phyloP scores from a whole-genome alignment of 495 filamentous ascomycete genomes.

The Filosporella fistucella region DNA sequence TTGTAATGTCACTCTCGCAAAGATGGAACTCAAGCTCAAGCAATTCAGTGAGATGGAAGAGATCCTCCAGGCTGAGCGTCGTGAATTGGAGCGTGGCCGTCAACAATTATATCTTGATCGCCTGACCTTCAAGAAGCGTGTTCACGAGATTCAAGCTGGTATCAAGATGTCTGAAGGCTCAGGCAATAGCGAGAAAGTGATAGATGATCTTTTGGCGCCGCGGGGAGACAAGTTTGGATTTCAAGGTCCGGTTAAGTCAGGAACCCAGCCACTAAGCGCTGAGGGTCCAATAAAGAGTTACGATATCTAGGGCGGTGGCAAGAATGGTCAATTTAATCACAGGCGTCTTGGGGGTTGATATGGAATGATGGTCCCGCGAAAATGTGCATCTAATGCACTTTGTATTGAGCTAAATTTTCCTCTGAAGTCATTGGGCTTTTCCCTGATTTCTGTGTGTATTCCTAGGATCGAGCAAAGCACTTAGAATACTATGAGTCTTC shows the following conservation, averaged over 20 bases:
- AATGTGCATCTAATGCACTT: conserved; percentile 8
- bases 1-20: conserved; percentile 79
- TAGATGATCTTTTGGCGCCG: no score
- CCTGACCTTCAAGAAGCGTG: conserved; percentile 81
- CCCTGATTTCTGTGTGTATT: conserved; percentile 18
- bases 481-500: no score
- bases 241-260: no score
- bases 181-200: no score
- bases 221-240: no score
- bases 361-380: background rate
- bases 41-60: conserved; percentile 97
- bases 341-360: conserved; percentile 20
- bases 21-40: conserved; percentile 77
- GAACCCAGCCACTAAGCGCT: no score
- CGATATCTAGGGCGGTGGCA: conserved; percentile 19
- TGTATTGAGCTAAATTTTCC: background rate
- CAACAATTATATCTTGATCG: conserved; percentile 93
- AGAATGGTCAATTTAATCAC: conserved; percentile 16
- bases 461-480: conserved; percentile 9
- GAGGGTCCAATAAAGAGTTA: conserved; percentile 39
- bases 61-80: conserved; percentile 83
- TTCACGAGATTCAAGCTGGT: conserved; percentile 76
- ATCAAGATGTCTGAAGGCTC: conserved; percentile 55
- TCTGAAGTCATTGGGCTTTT: background rate
- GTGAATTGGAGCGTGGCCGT: conserved; percentile 84